A percentile compares a stretch with the other conserved stretches of the same genome.
These are phyloP conservation scores for Hypoxylon fuscum DNA, from an alignment of 495 filamentous ascomycete species.

Conservation along the genomic window DNA sequence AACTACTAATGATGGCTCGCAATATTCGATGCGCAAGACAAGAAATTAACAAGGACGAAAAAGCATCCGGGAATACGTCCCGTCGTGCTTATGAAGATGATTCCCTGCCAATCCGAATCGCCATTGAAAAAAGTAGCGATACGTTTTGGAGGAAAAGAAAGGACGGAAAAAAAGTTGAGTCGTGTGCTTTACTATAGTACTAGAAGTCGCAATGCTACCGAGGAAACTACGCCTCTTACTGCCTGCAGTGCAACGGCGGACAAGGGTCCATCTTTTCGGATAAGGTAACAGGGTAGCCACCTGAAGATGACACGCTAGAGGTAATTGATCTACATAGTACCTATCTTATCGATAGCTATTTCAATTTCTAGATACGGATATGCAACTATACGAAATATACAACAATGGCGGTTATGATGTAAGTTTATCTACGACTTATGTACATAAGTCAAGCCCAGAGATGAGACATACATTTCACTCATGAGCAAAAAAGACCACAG, in stretches of 20 bases:
- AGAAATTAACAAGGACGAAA: no score
- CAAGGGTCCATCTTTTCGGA: no score
- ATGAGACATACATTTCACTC: neutral
- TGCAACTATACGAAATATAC: no score
- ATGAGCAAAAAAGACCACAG: neutral
- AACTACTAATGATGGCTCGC: no score
- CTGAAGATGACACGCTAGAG: conserved; percentile 39
- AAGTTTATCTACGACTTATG: no score
- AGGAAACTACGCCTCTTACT: neutral
- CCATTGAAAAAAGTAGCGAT: conserved; percentile 24
- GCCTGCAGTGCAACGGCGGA: neutral
- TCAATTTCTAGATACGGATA: no score
- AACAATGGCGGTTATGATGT: neutral
- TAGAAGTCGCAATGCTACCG: conserved; percentile 15
- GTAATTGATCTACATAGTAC: conserved; percentile 16
- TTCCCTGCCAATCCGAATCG: conserved; percentile 18
- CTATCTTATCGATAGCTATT: conserved; percentile 19
- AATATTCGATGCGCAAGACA: no score
- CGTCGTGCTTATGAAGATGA: conserved; percentile 20
- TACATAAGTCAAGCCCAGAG: no score
- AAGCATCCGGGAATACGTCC: conserved; percentile 25
- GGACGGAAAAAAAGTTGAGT: conserved; percentile 29
- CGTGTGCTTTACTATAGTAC: conserved; percentile 34
- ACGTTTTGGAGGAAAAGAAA: conserved; percentile 7
- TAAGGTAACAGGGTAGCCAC: no score